A percentile compares a stretch with the other conserved stretches of the same genome.
Conservation (phyloP, 1,284 basidiomycete species). For the Trametes hirsuta region DNA sequence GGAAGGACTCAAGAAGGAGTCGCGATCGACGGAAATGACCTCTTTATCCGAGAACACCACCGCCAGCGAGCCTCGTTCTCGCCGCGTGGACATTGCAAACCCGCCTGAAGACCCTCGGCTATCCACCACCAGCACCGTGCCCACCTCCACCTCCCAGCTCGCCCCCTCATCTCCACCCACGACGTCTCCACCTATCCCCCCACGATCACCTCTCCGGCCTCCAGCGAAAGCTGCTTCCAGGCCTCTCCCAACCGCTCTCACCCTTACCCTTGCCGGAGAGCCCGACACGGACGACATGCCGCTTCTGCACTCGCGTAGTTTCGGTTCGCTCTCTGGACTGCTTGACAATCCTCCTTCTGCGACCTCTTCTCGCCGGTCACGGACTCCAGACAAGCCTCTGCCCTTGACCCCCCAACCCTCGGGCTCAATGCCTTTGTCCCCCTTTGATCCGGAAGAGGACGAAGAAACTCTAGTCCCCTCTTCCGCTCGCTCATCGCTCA, state of each 20-base stretch:
- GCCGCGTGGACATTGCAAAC: conserved; percentile 36
- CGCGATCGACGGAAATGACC: conserved; percentile 30
- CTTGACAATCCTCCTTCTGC: conserved; percentile 26
- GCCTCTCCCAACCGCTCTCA: conserved; percentile 8
- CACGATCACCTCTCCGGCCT: conserved; percentile 35
- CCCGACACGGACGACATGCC: conserved; percentile 26
- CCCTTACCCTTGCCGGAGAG: conserved; percentile 14
- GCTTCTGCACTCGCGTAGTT: conserved; percentile 35
- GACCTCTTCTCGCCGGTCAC: conserved; percentile 16
- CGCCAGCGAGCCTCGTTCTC: conserved; percentile 37
- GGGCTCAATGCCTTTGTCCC: conserved; percentile 16
- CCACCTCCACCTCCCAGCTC: conserved; percentile 20
- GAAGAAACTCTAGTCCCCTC: conserved; percentile 21
- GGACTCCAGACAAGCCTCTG: conserved; percentile 38
- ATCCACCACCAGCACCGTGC: conserved; percentile 21
- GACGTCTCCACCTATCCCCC: conserved; percentile 37
- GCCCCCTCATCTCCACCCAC: conserved; percentile 29
- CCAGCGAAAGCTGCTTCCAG: conserved; percentile 14
- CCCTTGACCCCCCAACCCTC: conserved; percentile 33
- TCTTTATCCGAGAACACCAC: conserved; percentile 29
- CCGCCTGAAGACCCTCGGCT: conserved; percentile 30
- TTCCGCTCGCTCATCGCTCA: conserved; percentile 25
- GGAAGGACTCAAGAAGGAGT: conserved; percentile 12
- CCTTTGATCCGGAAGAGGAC: conserved; percentile 13
- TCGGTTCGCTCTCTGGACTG: conserved; percentile 36